Conservation (phyloP, 176 grass and related monocot species). For the Oryza glumipatula region DNA sequence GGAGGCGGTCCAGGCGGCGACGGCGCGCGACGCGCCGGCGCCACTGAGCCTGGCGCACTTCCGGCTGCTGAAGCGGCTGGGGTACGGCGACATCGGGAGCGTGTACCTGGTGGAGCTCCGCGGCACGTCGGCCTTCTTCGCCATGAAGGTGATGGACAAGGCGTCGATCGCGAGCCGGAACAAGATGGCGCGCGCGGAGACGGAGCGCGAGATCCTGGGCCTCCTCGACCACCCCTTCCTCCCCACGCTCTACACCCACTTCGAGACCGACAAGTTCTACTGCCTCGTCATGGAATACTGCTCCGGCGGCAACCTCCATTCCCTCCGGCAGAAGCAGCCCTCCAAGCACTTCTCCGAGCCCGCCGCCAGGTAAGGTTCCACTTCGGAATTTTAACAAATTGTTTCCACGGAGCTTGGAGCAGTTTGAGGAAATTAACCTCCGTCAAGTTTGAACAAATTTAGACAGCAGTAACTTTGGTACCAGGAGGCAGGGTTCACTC, state of each 20-base stretch:
- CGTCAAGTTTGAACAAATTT: not conserved
- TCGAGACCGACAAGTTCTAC: slow-evolving; percentile 47
- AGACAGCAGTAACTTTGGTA: not conserved
- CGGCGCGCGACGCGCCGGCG: slow-evolving; percentile 6
- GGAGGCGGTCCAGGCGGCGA: slow-evolving; percentile 54
- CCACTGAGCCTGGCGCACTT: slow-evolving; percentile 70
- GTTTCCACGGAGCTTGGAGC: not conserved
- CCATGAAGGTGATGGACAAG: slow-evolving; percentile 74
- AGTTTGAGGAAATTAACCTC: not conserved
- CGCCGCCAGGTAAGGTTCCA: slow-evolving; percentile 31
- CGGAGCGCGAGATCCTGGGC: slow-evolving; percentile 60
- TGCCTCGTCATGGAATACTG: slow-evolving; percentile 53
- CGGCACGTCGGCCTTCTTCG: slow-evolving; percentile 48
- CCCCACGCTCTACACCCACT: slow-evolving; percentile 45
- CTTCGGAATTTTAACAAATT: not conserved
- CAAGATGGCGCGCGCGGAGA: slow-evolving; percentile 59
- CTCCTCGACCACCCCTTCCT: slow-evolving; percentile 52
- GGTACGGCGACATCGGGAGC: slow-evolving; percentile 96
- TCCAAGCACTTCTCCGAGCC: slow-evolving; percentile 53
- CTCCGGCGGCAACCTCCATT: slow-evolving; percentile 53
- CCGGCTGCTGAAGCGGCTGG: slow-evolving; percentile 83
- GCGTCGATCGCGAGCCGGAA: slow-evolving; percentile 56
- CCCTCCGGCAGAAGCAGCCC: slow-evolving; percentile 54
- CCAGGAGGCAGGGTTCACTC: too few relatives aligned
- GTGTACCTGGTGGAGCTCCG: slow-evolving; percentile 95